Evolutionary conservation across 257 asterid species (phyloP), one percentile per base, ranked within the genome.

Genomic region (Solanum gandarillasii): DNA sequence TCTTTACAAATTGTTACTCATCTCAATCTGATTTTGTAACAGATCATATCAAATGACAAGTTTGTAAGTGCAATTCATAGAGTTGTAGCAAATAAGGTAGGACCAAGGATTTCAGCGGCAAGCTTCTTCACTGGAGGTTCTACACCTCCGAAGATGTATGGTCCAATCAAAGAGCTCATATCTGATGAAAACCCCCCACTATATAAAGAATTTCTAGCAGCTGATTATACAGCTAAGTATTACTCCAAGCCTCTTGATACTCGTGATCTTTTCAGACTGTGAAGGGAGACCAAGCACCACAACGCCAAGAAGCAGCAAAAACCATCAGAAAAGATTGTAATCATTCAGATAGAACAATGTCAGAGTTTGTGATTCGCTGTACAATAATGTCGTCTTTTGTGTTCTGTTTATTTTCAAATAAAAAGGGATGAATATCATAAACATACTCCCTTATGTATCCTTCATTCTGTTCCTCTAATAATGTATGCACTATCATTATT

Each of bases 41-140:
- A 95, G 96, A 93, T 95, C 0, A 55, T 94, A 31, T 88, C 98
- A 13, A 94, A 93, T 62, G 96, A 92, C 74, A 94, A 91, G 93
- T 94, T 93, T 87, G 87, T 90, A 85, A 94, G 98, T 90, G 81
- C 87, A 3, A 92, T 89, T 31, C 98, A 95, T 86, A 84, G 98
- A 89, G 98, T 94, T 48, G 12, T 92, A 29, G 94, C 96, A 13
- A 95, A 94, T 87, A 36, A 34, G 27, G 87, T 18, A 0, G 98
- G 97, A 7, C 98, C 98, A 4, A 91, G 98, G 88, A 90, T 93
- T 39, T 95, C 98, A 6, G 93, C 88, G 21, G 98, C 98, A 3
- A 91, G 94, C 78, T 93, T 95, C 87, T 92, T 94, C 48, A 70
- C 70, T 1, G 96, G 98, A 73, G 62, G 18, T 43, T 21, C 39